Conservation (phyloP, 2,329 filamentous ascomycete genomes). For the Dactylellina parvicollis region DNA sequence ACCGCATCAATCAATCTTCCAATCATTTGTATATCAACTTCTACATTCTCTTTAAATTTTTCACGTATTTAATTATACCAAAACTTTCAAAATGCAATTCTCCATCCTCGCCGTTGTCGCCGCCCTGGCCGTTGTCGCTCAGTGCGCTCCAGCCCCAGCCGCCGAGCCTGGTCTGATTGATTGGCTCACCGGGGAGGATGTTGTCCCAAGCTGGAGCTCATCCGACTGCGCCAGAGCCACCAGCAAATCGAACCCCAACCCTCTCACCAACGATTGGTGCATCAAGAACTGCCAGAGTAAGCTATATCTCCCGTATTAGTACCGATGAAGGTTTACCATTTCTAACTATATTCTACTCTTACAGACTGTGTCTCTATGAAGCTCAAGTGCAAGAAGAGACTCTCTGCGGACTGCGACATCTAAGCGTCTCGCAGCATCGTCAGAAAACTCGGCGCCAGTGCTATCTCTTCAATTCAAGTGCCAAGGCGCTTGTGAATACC, state of each 20-base stretch:
- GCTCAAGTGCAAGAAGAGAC: constrained; percentile 13
- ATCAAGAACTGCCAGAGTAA: constrained; percentile 35
- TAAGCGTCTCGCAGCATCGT: no score
- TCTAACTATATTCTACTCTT: background rate
- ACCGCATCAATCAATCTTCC: background rate
- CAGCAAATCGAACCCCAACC: constrained; percentile 1
- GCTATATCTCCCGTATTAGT: background rate
- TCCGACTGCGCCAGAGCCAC: constrained; percentile 7
- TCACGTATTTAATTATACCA: background rate
- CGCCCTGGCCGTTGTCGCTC: constrained; percentile 19
- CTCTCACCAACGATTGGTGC: constrained; percentile 17
- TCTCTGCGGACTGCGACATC: constrained; percentile 21
- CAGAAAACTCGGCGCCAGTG: no score
- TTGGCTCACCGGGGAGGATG: constrained; percentile 21
- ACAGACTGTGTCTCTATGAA: constrained; percentile 29
- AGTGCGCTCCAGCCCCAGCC: constrained; percentile 14
- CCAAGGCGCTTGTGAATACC: no score
- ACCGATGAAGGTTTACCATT: background rate
- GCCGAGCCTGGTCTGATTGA: constrained; percentile 14
- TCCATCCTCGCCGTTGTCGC: constrained; percentile 13
- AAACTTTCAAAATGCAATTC: constrained; percentile 29
- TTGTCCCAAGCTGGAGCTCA: constrained; percentile 18
- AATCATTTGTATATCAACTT: background rate
- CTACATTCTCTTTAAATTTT: background rate
- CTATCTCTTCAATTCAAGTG: no score